These are phyloP conservation scores for Cladobotryum mycophilum DNA, from an alignment of 2,329 filamentous ascomycete species.

Conservation along the genomic window DNA sequence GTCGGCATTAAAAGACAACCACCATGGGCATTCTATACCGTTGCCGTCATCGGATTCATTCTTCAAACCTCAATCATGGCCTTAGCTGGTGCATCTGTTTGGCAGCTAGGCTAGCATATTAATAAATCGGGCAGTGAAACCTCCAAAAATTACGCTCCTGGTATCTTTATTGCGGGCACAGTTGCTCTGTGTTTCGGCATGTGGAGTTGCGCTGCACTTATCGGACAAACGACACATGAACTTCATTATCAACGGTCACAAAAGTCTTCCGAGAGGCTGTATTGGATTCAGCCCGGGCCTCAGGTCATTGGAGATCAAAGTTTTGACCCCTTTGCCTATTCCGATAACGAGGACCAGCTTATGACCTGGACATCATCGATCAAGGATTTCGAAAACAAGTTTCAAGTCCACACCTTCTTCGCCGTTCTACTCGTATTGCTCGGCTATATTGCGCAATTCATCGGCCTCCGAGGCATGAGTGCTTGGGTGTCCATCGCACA, in stretches of 20 bases:
- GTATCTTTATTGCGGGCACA: conserved; percentile 17
- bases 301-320: conserved; percentile 20
- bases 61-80: conserved; percentile 14
- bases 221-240: conserved; percentile 16
- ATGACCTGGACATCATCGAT: conserved; percentile 11
- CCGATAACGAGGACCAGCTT: conserved; percentile 8
- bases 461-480: conserved; percentile 17
- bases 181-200: conserved; percentile 15
- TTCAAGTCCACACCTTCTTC: conserved; percentile 5
- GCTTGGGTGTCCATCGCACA: conserved; percentile 17
- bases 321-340: conserved; percentile 18
- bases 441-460: conserved; percentile 18
- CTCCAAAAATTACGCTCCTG: conserved; percentile 11
- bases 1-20: conserved; percentile 11
- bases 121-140: background rate
- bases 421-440: background rate
- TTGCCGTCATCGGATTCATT: conserved; percentile 11
- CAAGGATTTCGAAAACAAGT: conserved; percentile 9
- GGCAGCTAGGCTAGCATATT: conserved; percentile 11
- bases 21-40: conserved; percentile 6
- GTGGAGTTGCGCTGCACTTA: conserved; percentile 17
- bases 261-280: conserved; percentile 1
- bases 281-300: conserved; percentile 18
- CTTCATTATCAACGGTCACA: conserved; percentile 3
- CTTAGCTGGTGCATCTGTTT: conserved; percentile 15